phyloP scores from a whole-genome alignment of 805 yeast genomes.

The Cyberlindnera mycetangii region DNA sequence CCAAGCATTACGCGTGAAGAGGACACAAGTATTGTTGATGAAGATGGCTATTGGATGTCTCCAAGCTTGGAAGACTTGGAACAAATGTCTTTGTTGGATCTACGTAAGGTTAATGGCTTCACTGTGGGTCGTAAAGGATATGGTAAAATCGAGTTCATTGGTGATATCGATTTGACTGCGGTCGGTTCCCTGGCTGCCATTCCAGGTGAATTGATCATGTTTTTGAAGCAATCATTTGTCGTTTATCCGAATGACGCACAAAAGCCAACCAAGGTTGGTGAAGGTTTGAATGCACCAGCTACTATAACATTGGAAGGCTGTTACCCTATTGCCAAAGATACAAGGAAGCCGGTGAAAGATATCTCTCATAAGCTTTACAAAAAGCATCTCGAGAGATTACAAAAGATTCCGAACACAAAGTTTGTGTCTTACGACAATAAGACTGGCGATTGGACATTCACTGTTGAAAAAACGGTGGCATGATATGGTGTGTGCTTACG shows the following conservation, averaged over 20 bases:
- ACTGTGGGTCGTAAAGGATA: conserved; percentile 69
- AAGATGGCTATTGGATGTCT: conserved; percentile 82
- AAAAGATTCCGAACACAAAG: conserved; percentile 52
- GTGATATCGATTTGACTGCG: conserved; percentile 80
- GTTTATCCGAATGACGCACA: conserved; percentile 68
- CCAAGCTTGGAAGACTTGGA: conserved; percentile 70
- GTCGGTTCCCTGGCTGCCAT: conserved; percentile 59
- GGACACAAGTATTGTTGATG: conserved; percentile 32
- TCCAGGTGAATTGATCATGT: conserved; percentile 61
- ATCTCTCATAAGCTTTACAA: conserved; percentile 68
- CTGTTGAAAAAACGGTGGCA: conserved; percentile 35
- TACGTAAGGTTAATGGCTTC: conserved; percentile 61
- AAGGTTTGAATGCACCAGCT: conserved; percentile 79
- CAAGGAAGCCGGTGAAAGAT: conserved; percentile 71
- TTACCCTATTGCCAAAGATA: conserved; percentile 73
- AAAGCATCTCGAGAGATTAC: conserved; percentile 66
- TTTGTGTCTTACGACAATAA: conserved; percentile 77
- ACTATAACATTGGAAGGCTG: conserved; percentile 73
- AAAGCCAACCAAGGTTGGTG: conserved; percentile 63
- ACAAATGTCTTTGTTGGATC: conserved; percentile 55
- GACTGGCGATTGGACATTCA: conserved; percentile 70
- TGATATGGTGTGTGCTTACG: neutral
- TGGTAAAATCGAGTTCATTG: conserved; percentile 74
- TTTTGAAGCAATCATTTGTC: conserved; percentile 57
- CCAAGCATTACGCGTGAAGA: conserved; percentile 8